Evolutionary conservation across 2,329 filamentous ascomycete species (phyloP), one percentile per base, ranked within the genome.

Genomic region (Neonectria neomacrospora): DNA sequence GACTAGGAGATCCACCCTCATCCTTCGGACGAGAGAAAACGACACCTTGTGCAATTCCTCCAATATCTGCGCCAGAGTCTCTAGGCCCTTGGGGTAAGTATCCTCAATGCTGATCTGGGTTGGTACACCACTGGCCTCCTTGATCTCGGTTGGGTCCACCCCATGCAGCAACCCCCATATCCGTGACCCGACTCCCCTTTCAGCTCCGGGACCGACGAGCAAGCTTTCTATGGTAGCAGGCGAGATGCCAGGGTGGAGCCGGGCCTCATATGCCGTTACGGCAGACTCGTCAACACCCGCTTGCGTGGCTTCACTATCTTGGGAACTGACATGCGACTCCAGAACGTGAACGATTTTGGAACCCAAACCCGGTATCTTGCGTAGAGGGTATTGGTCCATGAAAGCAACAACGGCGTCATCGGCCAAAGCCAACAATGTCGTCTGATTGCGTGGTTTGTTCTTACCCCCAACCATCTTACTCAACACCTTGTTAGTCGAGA

Each of bases 101-200:
- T 98, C 94, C 75, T 98, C 95, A 67, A 98, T 96, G 76, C 93
- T 96, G 75, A 98, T 96, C 77, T 97, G 94, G 1, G 88, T 89
- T 0, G 95, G 95, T 1, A 96, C 79, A 47, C 89, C 86, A 69
- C 87, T 87, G 2, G 89, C 91, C 66, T 89, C 84, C 53, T 89
- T 88, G 18, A 98, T 93, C 62, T 92, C 89, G 1, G 86, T 83
- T 55, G 88, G 80, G 75, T 98, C 95, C 28, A 93, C 83, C 6
- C 94, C 95, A 75, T 97, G 90, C 2, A 98, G 80, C 7, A 97
- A 81, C 18, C 81, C 83, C 93, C 93, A 98, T 3, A 94, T 80
- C 69, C 88, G 90, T 34, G 81, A 76, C 1, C 93, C 93, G 55
- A 94, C 88, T 28, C 91, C 92, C 69, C 86, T 88, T 61, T 91